Evolutionary conservation across 2,329 filamentous ascomycete genomes (phyloP), one percentile per base, ranked within the genome.

Genomic region (Hypomyces rosellus): DNA sequence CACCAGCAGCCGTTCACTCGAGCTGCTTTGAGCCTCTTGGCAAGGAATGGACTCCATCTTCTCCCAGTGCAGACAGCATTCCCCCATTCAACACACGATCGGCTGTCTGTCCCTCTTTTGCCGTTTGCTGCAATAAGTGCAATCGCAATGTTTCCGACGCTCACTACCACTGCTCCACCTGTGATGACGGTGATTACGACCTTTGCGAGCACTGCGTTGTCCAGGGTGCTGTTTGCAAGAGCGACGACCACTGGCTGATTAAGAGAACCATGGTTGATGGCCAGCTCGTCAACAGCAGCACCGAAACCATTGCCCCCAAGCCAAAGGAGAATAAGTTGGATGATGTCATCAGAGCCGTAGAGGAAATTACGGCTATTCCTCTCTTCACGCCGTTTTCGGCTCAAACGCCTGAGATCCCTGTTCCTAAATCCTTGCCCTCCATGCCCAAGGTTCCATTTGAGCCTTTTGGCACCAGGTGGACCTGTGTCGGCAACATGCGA

Each of bases 131-230:
- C 80, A 97, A 99, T 73, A 80, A 82, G 65, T 99, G 93, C 69
- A 86, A 89, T 58, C 76, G 74, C 54, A 81, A 84, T 39, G 89
- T 96, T 61, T 80, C 85, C 25, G 84, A 89, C 59, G 80, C 83
- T 46, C 92, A 99, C 70, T 99, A 88, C 69, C 93, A 99, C 72
- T 99, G 95, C 75, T 88, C 88, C 57, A 88, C 87, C 51, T 99
- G 93, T 65, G 89, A 97, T 57, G 82, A 86, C 51, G 93, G 92
- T 38, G 93, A 99, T 67, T 99, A 91, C 62, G 93, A 99, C 64
- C 80, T 99, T 30, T 99, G 95, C 75, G 78, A 84, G 56, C 69
- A 74, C 5, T 99, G 93, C 62, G 82, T 96, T 44, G 78, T 84
- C 45, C 73, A 76, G 39, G 91, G 91, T 55, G 76, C 86, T 51